Evolutionary conservation across 176 grass and related monocot genomes (phyloP), one percentile per base, ranked within the genome.

Genomic region (Rhynchospora pubera): DNA sequence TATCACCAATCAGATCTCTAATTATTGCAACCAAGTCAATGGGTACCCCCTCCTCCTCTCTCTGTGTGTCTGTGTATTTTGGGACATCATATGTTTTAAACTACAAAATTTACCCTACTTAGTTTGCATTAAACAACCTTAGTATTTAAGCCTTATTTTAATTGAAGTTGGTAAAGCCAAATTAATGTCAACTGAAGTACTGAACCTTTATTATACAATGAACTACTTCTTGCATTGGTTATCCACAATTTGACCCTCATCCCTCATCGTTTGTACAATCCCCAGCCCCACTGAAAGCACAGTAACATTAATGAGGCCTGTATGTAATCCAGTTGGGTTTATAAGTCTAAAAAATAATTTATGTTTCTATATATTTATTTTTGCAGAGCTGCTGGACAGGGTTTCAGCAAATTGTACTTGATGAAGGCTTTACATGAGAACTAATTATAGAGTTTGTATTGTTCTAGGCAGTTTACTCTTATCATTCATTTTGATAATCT

Each of bases 1-100:
- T 46, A 92, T 99, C 47, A 95, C 96, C 67, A 99, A 99, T 87
- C 96, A 99, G 73, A 91, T 93, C 80, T 89, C 96, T 57, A 99
- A 93, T 74, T 97, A 97, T 83, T 97, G 95, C 87, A 97, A 97
- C 79, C 90, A 97, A 82, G 93, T 97, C 65, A 97, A 94, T 5
- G 92, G 92, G 95, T 97, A 93, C 77, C 18, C 7, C 45, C 5
- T 45, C 19, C n/a, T n/a, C n/a, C n/a, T 5, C 13, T 18, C 30
- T 18, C 30, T 28, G 1, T 28, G 26, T 28, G 26, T 28, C 26
- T 28, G 4, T 39, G 4, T 39, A 7, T 21, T 7, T 6, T n/a
- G 16, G 65, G 65, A 69, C 32, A 32, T 9, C 15, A 8, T 39
- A 34, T 65, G 63, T 12, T 15, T 34, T 23, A 70, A 5, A 46